Conservation (phyloP, 2,329 filamentous ascomycete species). For the Aspergillus awamori region DNA sequence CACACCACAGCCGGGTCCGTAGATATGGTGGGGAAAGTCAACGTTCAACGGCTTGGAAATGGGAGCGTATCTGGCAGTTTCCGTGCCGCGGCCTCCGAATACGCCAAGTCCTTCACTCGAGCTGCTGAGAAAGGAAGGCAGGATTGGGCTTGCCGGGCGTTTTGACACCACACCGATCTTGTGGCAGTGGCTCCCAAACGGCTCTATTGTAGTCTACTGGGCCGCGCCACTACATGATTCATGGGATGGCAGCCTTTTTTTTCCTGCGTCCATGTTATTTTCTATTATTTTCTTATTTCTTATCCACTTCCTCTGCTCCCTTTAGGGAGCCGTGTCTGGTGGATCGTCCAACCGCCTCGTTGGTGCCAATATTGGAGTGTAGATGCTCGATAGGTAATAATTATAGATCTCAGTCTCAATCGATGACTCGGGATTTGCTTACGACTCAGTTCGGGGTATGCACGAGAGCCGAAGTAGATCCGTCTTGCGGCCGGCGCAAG, state of each 20-base stretch:
- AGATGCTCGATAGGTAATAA: not conserved
- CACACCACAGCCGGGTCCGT: slow-evolving; percentile 18
- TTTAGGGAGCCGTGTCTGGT: not conserved
- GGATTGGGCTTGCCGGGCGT: not conserved
- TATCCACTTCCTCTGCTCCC: not conserved
- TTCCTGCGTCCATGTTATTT: too few relatives aligned
- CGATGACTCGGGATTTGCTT: slow-evolving; percentile 8
- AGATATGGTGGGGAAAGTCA: slow-evolving; percentile 17
- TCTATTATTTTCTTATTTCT: too few relatives aligned
- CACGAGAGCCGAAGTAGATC: slow-evolving; percentile 9
- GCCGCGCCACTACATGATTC: not conserved
- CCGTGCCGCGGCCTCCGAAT: slow-evolving; percentile 12
- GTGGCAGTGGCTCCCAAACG: not conserved
- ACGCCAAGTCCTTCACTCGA: not conserved
- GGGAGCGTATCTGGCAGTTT: slow-evolving; percentile 5
- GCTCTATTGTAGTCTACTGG: not conserved
- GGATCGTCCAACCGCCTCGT: slow-evolving; percentile 5
- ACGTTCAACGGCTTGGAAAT: slow-evolving; percentile 16
- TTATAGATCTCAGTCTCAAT: slow-evolving; percentile 1
- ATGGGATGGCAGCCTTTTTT: not conserved
- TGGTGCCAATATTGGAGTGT: not conserved
- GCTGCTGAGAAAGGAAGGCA: not conserved
- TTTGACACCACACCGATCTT: not conserved
- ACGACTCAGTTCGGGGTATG: slow-evolving; percentile 6
- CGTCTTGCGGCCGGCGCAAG: slow-evolving; percentile 5